Evolutionary conservation across 2,329 filamentous ascomycete genomes (phyloP).

Genomic region (Venturia pyrina): DNA sequence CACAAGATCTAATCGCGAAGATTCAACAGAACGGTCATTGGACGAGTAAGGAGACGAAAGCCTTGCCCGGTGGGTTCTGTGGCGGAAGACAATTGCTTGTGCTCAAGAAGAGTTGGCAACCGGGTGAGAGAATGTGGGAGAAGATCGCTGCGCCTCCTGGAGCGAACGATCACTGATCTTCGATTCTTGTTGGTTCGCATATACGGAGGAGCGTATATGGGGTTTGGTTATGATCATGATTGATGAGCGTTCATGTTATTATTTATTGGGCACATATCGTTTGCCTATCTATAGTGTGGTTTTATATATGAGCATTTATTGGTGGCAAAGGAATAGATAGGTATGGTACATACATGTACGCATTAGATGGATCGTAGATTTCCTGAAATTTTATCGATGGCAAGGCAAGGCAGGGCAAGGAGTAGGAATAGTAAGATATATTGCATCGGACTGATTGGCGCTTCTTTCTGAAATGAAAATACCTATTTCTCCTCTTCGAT

Average conservation of each 20-base stretch:
- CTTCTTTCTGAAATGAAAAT: too few species aligned
- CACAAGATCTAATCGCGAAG: not conserved
- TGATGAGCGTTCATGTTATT: not conserved
- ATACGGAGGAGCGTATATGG: not conserved
- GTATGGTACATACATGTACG: not conserved
- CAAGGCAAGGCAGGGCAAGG: too few species aligned
- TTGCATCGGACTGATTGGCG: too few species aligned
- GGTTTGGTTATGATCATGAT: not conserved
- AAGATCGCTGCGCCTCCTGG: slow-evolving; percentile 14
- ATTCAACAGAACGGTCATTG: slow-evolving; percentile 24
- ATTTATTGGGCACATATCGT: not conserved
- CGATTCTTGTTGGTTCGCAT: not conserved
- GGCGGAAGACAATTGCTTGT: slow-evolving; percentile 44
- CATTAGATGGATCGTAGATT: not conserved
- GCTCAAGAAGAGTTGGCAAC: slow-evolving; percentile 24
- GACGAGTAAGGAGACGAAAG: slow-evolving; percentile 34
- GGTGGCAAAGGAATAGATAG: not conserved
- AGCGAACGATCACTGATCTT: slow-evolving; percentile 7
- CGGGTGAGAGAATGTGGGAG: slow-evolving; percentile 25
- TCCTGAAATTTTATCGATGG: not conserved
- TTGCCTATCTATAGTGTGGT: not conserved
- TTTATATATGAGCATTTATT: not conserved
- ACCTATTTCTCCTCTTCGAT: too few species aligned
- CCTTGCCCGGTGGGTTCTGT: slow-evolving; percentile 46
- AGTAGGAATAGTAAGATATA: too few species aligned